Evolutionary conservation across 169 alveolate genomes (phyloP).

Genomic region (Perkinsus chesapeaki): DNA sequence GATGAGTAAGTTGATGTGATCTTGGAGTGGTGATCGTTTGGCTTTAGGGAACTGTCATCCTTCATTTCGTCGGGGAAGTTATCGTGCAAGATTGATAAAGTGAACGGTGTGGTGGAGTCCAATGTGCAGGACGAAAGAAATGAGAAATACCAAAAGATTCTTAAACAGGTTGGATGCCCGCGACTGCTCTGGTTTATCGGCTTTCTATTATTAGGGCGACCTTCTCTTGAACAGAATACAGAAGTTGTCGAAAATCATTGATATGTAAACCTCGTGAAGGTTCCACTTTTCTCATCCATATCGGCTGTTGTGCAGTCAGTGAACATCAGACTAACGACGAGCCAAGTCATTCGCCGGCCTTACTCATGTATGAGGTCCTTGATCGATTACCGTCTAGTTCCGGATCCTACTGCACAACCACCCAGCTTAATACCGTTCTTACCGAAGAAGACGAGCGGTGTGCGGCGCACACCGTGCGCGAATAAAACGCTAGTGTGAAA

Average conservation of each 20-base stretch:
- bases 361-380: too few relatives aligned
- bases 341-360: too few relatives aligned
- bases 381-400: too few relatives aligned
- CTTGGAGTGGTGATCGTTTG: neutral
- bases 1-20: slow-evolving; percentile 42
- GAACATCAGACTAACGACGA: neutral
- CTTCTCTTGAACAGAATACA: slow-evolving; percentile 79
- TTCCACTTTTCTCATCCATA: neutral
- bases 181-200: neutral
- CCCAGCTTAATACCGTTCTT: too few relatives aligned
- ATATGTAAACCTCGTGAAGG: slow-evolving; percentile 52
- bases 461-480: too few relatives aligned
- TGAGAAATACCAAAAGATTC: slow-evolving; percentile 61
- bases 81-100: slow-evolving; percentile 89
- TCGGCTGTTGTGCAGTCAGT: neutral
- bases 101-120: slow-evolving; percentile 84
- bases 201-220: slow-evolving; percentile 58
- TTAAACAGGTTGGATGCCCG: slow-evolving; percentile 52
- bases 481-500: too few relatives aligned
- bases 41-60: slow-evolving; percentile 67
- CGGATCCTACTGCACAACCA: too few relatives aligned
- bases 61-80: slow-evolving; percentile 82
- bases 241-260: slow-evolving; percentile 82
- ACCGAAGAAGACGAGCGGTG: too few relatives aligned
- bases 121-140: slow-evolving; percentile 77